Percentiles rank a stretch among this genome's conserved stretches.
Evolutionary conservation across 169 alveolate species (phyloP).

Genomic region (Plasmodium yoelii): DNA sequence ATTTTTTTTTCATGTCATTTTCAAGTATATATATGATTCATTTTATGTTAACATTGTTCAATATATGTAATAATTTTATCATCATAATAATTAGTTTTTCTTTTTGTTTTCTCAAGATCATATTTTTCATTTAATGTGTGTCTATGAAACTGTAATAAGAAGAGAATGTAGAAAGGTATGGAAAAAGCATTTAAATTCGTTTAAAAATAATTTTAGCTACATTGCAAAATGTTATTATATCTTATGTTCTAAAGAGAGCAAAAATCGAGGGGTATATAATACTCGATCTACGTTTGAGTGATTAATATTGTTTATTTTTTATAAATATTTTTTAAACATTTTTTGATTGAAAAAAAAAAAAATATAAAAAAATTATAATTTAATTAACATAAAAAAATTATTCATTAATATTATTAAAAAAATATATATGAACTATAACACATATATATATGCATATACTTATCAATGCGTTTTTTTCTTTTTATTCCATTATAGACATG

Average conservation of each 20-base stretch:
- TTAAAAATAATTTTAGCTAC: too few species aligned
- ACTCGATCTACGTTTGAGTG: too few species aligned
- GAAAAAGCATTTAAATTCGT: neutral
- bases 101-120: slow-evolving; percentile 36
- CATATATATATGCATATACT: neutral
- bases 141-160: slow-evolving; percentile 67
- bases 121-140: slow-evolving; percentile 69
- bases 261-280: too few species aligned
- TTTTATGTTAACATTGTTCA: neutral
- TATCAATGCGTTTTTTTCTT: neutral
- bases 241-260: too few species aligned
- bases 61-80: neutral
- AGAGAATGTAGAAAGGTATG: slow-evolving; percentile 73
- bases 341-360: slow-evolving; percentile 9
- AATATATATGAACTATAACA: slow-evolving; percentile 7
- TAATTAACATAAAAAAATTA: neutral
- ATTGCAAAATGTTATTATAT: too few species aligned
- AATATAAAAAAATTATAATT: neutral
- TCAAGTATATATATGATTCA: neutral
- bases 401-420: neutral
- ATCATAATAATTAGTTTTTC: neutral
- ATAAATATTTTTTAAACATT: too few species aligned
- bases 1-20: neutral
- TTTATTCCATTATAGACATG: slow-evolving; percentile 37
- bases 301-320: too few species aligned